These are phyloP conservation scores for Epichloe brachyelytri DNA, from an alignment of 2,329 filamentous ascomycete genomes.

Conservation along the genomic window DNA sequence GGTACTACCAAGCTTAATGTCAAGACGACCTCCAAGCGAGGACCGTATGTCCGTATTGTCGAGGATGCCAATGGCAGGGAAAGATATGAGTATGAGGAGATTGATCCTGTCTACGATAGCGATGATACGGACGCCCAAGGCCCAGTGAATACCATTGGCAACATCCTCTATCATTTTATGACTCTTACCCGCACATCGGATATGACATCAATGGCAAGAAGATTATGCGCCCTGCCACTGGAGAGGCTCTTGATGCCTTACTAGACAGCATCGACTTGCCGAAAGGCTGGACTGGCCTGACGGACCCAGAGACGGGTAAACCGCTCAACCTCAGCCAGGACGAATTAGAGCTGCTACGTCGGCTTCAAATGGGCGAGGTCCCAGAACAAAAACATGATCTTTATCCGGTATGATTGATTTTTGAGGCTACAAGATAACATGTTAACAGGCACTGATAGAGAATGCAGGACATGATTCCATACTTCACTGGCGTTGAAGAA, in stretches of 20 bases:
- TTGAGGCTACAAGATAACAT: not conserved
- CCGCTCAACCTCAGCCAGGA: constrained; percentile 77
- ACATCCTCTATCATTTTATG: constrained; percentile 92
- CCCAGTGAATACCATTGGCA: constrained; percentile 79
- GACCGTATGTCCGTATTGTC: constrained; percentile 32
- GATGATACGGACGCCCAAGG: constrained; percentile 80
- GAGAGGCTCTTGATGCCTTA: constrained; percentile 82
- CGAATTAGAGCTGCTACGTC: constrained; percentile 77
- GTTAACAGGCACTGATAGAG: not conserved
- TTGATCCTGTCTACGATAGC: constrained; percentile 89
- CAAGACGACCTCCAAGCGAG: not conserved
- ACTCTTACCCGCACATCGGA: constrained; percentile 94
- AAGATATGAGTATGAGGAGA: constrained; percentile 85
- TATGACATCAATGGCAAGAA: constrained; percentile 99
- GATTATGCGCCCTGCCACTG: constrained; percentile 89
- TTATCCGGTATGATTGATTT: constrained; percentile 55
- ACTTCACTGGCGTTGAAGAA: constrained; percentile 82
- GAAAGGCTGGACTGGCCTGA: constrained; percentile 93
- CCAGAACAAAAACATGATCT: constrained; percentile 83
- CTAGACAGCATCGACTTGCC: constrained; percentile 94
- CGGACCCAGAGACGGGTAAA: constrained; percentile 87
- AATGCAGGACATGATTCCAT: constrained; percentile 70
- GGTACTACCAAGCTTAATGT: not conserved
- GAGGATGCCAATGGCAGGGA: constrained; percentile 83
- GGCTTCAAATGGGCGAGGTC: constrained; percentile 79